A percentile compares a stretch with the other conserved stretches of the same genome.
phyloP scores from a whole-genome alignment of 2,329 filamentous ascomycete species.

The Aspergillus sojae region DNA sequence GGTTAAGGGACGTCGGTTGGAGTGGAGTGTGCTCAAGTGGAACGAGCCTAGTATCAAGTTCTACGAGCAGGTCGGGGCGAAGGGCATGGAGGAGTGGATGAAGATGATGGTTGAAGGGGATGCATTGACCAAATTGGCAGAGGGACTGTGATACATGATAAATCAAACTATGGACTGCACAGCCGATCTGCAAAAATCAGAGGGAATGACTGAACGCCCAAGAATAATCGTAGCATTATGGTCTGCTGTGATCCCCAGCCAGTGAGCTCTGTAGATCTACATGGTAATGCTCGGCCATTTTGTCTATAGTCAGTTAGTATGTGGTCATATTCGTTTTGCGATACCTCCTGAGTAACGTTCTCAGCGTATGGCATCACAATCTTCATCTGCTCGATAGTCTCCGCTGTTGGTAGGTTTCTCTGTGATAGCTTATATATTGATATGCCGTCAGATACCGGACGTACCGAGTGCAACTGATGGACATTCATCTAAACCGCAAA shows the following conservation, averaged over 20 bases:
- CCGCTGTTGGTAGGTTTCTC: too few relatives aligned
- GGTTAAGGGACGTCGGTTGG: slow-evolving; percentile 73
- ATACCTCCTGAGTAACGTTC: not conserved
- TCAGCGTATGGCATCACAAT: not conserved
- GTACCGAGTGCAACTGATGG: too few relatives aligned
- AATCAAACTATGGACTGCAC: not conserved
- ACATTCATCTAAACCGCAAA: too few relatives aligned
- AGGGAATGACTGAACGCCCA: too few relatives aligned
- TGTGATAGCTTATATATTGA: too few relatives aligned
- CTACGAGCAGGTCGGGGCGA: slow-evolving; percentile 60
- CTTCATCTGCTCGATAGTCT: not conserved
- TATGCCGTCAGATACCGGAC: too few relatives aligned
- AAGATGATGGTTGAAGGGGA: slow-evolving; percentile 55
- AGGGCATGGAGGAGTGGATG: slow-evolving; percentile 51
- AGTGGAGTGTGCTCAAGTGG: slow-evolving; percentile 92
- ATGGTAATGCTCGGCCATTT: slow-evolving; percentile 38
- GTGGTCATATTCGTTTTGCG: slow-evolving; percentile 51
- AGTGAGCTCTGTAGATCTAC: not conserved
- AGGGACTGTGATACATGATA: slow-evolving; percentile 16
- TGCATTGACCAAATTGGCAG: slow-evolving; percentile 45
- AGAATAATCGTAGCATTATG: too few relatives aligned
- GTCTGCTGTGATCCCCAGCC: too few relatives aligned
- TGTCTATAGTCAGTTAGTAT: slow-evolving; percentile 44
- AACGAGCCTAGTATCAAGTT: slow-evolving; percentile 89
- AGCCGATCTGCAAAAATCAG: too few relatives aligned